A percentile compares a stretch with the other conserved stretches of the same genome.
These are phyloP conservation scores for Daucus carota DNA, from an alignment of 129 eudicot genomes.

Conservation along the genomic window DNA sequence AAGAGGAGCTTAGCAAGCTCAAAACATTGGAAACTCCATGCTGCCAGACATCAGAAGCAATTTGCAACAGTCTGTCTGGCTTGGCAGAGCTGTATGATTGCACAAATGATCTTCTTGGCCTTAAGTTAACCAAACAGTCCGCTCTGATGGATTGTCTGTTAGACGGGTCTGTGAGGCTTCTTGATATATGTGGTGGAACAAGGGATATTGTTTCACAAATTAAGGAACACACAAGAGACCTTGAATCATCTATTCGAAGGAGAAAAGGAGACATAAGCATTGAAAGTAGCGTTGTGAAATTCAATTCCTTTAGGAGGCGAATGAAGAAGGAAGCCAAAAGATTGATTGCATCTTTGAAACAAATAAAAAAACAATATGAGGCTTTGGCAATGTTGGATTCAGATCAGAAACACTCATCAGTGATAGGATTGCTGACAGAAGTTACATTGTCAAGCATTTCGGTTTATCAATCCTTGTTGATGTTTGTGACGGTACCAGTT, in stretches of 20 bases:
- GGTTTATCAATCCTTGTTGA: not conserved
- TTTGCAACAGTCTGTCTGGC: not conserved
- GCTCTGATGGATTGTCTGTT: constrained; percentile 28
- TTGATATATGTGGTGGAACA: constrained; percentile 25
- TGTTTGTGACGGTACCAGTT: not conserved
- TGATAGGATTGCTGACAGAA: not conserved
- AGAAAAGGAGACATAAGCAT: constrained; percentile 20
- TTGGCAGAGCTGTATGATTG: not conserved
- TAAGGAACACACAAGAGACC: constrained; percentile 23
- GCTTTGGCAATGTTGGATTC: not conserved
- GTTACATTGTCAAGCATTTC: not conserved
- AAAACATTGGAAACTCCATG: not conserved
- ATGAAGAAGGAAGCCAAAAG: constrained; percentile 3
- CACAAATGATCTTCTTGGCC: not conserved
- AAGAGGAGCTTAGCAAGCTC: constrained; percentile 4
- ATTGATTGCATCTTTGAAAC: not conserved
- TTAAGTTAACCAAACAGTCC: constrained; percentile 29
- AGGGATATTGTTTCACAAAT: constrained; percentile 29
- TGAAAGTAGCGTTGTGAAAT: constrained; percentile 12
- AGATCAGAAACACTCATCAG: not conserved
- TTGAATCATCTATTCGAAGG: constrained; percentile 30
- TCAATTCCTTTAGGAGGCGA: constrained; percentile 11
- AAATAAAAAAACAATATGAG: not conserved
- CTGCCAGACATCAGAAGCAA: not conserved
- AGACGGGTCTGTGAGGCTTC: constrained; percentile 32